Conservation (phyloP, 805 yeast genomes). For the Starmerella stigmatis region DNA sequence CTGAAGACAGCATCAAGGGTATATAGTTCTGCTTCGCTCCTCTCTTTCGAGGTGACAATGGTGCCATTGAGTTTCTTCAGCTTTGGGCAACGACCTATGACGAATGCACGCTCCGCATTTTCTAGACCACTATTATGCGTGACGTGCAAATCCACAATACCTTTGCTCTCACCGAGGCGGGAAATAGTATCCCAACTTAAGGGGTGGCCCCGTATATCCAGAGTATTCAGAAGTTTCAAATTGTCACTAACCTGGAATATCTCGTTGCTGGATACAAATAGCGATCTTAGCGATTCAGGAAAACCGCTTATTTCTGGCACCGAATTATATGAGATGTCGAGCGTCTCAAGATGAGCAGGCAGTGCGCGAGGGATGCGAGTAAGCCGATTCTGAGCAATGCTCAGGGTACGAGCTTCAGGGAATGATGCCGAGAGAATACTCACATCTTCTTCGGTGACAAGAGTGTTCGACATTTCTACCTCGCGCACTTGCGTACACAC, state of each 20-base stretch:
- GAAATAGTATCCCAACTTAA: slow-evolving; percentile 12
- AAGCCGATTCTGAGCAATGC: slow-evolving; percentile 33
- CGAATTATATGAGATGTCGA: slow-evolving; percentile 35
- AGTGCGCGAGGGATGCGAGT: slow-evolving; percentile 26
- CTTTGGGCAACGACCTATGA: slow-evolving; percentile 40
- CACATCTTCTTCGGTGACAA: slow-evolving; percentile 2
- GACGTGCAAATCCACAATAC: slow-evolving; percentile 34
- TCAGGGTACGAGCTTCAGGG: slow-evolving; percentile 13
- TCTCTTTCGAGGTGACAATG: slow-evolving; percentile 36
- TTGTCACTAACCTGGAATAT: not conserved
- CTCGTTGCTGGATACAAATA: not conserved
- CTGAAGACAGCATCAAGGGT: slow-evolving; percentile 44
- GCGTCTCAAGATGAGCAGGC: slow-evolving; percentile 16
- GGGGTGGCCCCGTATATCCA: not conserved
- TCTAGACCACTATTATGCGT: slow-evolving; percentile 33
- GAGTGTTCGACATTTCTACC: slow-evolving; percentile 34
- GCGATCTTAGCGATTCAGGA: not conserved
- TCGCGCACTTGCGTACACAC: not conserved
- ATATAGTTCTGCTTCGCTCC: slow-evolving; percentile 58
- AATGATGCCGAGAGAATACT: slow-evolving; percentile 4
- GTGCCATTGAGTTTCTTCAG: slow-evolving; percentile 51
- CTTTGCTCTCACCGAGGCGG: slow-evolving; percentile 34
- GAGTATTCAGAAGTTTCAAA: not conserved
- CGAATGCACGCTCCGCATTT: slow-evolving; percentile 25
- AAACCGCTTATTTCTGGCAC: slow-evolving; percentile 20